A percentile compares a stretch with the other conserved stretches of the same genome.
Evolutionary conservation across 2,329 filamentous ascomycete species (phyloP).

Genomic region (Paraphoma chrysanthemicola): DNA sequence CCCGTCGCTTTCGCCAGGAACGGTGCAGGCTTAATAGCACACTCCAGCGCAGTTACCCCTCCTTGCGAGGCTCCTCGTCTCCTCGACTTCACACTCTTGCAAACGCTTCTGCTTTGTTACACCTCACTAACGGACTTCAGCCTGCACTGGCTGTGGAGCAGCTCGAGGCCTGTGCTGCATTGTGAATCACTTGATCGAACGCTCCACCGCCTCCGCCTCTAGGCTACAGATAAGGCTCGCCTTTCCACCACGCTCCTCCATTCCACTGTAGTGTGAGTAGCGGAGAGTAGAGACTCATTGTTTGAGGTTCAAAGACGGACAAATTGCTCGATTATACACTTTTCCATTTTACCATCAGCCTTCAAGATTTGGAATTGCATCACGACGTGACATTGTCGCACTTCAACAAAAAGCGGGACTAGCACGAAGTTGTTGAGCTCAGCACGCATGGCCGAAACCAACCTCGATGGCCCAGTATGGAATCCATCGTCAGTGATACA

Average conservation of each 20-base stretch:
- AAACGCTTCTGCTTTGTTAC: conserved; percentile 10
- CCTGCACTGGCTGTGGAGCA: conserved; percentile 7
- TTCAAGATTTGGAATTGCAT: not conserved
- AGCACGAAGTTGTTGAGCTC: not conserved
- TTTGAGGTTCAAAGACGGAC: not conserved
- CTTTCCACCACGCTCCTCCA: not conserved
- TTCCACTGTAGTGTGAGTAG: not conserved
- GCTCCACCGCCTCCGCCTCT: conserved; percentile 15
- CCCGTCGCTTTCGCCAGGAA: not conserved
- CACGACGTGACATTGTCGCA: not conserved
- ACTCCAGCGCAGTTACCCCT: not conserved
- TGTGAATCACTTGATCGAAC: conserved; percentile 27
- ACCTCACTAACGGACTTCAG: conserved; percentile 4
- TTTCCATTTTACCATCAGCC: not conserved
- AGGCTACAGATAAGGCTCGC: conserved; percentile 23
- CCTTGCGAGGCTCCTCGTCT: not conserved
- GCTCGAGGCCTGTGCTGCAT: conserved; percentile 16
- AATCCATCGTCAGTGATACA: conserved; percentile 24
- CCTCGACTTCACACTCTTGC: conserved; percentile 2
- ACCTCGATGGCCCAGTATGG: conserved; percentile 25
- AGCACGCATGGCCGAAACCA: conserved; percentile 34
- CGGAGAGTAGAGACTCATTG: not conserved
- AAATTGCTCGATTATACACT: not conserved
- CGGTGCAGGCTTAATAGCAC: too few relatives aligned
- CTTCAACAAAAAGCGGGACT: not conserved